Evolutionary conservation across 352 stramenopile species (phyloP), one percentile per base, ranked within the genome.

Genomic region (Peronospora belbahrii): DNA sequence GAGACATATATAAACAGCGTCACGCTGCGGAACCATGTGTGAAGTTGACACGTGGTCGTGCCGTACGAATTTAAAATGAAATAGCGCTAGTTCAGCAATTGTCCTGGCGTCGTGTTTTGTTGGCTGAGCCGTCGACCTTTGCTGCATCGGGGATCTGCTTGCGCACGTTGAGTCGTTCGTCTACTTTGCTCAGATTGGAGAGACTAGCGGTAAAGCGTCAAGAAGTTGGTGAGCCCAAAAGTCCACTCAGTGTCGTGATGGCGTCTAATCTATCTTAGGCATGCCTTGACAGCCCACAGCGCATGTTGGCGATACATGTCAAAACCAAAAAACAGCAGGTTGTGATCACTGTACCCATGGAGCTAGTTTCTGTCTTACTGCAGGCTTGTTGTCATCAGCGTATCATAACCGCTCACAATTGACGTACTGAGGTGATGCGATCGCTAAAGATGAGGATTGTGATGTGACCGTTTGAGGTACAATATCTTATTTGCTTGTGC

Each of bases 181-280:
- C 82, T 60, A 97, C 93, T 25, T 88, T 93, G 25, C 75, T 79
- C 43, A 98, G 70, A 38, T 94, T 96, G n/a, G n/a, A n/a, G n/a
- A n/a, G n/a, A n/a, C n/a, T n/a, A n/a, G n/a, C n/a, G n/a, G n/a
- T n/a, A n/a, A n/a, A n/a, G n/a, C n/a, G n/a, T n/a, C n/a, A n/a
- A n/a, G n/a, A n/a, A n/a, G n/a, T n/a, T n/a, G n/a, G n/a, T n/a
- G n/a, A n/a, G n/a, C n/a, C n/a, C n/a, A n/a, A n/a, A n/a, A n/a
- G n/a, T n/a, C n/a, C n/a, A n/a, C n/a, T n/a, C n/a, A n/a, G n/a
- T n/a, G n/a, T n/a, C n/a, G n/a, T n/a, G n/a, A n/a, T n/a, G n/a
- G n/a, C n/a, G n/a, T n/a, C n/a, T n/a, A n/a, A n/a, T n/a, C n/a
- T n/a, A n/a, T n/a, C n/a, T n/a, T n/a, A n/a, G n/a, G n/a, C n/a